Conservation (phyloP, 306 rosid genomes). For the Astragalus membranaceus region DNA sequence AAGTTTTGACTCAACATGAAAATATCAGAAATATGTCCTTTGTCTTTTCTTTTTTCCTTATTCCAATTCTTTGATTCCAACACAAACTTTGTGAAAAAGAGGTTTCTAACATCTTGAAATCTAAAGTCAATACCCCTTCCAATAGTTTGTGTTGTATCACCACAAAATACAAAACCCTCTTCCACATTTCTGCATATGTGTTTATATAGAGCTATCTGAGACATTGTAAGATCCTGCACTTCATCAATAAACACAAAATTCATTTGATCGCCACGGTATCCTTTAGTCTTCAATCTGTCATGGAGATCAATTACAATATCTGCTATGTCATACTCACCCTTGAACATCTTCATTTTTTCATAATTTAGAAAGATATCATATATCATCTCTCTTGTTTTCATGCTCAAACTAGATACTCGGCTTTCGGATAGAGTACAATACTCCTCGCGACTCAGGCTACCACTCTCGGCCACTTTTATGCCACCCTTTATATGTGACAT, state of each 20-base stretch:
- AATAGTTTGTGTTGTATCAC: conserved; percentile 70
- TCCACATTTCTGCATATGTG: conserved; percentile 55
- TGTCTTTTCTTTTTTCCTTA: conserved; percentile 23
- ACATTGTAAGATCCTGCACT: conserved; percentile 67
- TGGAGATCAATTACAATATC: conserved; percentile 67
- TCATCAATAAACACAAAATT: conserved; percentile 65
- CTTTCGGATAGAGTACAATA: conserved; percentile 33
- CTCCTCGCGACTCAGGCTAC: conserved; percentile 34
- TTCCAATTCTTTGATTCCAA: conserved; percentile 10
- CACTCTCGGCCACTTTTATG: conserved; percentile 22
- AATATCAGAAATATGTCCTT: conserved; percentile 40
- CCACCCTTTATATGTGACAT: conserved; percentile 74
- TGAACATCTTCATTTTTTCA: conserved; percentile 52
- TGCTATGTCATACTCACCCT: conserved; percentile 54
- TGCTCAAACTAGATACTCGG: conserved; percentile 34
- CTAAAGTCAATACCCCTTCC: conserved; percentile 71
- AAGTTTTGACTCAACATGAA: conserved; percentile 53
- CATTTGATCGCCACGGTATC: conserved; percentile 42
- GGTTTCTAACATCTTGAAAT: conserved; percentile 52
- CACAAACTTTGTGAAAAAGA: conserved; percentile 51
- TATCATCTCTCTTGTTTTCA: conserved; percentile 29
- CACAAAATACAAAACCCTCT: conserved; percentile 76
- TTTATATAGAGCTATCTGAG: conserved; percentile 57
- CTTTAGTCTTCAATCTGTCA: conserved; percentile 24
- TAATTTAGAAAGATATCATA: conserved; percentile 47